A percentile compares a stretch with the other conserved stretches of the same genome.
Conservation (phyloP, 805 yeast genomes). For the Wickerhamomyces chaumierensis region DNA sequence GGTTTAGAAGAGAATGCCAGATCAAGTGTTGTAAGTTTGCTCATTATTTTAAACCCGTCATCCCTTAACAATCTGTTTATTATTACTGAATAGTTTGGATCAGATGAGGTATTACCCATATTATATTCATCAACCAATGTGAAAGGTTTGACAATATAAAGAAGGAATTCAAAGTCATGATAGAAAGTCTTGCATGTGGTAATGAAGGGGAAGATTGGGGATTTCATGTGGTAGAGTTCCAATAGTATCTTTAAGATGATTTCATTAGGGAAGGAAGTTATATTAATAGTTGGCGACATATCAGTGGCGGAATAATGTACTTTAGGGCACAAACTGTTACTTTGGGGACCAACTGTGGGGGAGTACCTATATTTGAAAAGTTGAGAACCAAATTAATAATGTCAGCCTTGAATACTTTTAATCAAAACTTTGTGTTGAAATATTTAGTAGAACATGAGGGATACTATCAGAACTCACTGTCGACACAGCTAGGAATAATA, state of each 20-base stretch:
- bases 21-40: slow-evolving; percentile 3
- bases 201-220: not conserved
- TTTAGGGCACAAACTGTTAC: no score
- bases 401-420: no score
- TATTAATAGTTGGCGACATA: not conserved
- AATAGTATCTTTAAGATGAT: not conserved
- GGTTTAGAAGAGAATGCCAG: slow-evolving; percentile 2
- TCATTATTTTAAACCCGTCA: not conserved
- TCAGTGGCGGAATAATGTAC: not conserved
- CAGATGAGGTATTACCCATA: no score
- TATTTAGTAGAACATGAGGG: no score
- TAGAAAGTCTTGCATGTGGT: not conserved
- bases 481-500: no score
- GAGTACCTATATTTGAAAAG: no score
- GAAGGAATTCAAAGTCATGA: not conserved
- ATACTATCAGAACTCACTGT: no score
- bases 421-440: no score
- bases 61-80: not conserved
- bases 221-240: not conserved
- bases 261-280: not conserved
- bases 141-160: not conserved
- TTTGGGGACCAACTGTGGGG: no score
- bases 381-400: no score
- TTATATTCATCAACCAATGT: not conserved
- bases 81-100: not conserved